Evolutionary conservation across 139 green algal genomes (phyloP), one percentile per base, ranked within the genome.

Genomic region (Chlamydomonas sp.): DNA sequence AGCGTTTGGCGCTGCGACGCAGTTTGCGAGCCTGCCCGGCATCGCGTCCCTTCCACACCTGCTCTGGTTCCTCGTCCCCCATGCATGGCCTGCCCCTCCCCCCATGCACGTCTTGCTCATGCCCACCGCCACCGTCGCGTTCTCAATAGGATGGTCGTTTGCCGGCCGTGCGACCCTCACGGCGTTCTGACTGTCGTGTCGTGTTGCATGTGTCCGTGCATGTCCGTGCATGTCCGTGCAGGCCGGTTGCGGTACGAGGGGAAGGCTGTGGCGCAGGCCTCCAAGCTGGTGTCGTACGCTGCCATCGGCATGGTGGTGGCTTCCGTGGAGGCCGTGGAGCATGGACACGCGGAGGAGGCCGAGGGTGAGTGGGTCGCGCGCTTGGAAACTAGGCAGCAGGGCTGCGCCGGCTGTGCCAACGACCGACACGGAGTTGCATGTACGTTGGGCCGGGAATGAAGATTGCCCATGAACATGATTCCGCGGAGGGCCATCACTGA

Each of bases 191-290:
- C 12, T 71, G 10, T 14, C 66, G 66, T 71, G 12, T 71, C 10
- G 66, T 14, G 10, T 18, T 71, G 9, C 66, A 14, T 71, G 66
- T 71, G 66, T 18, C 10, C 66, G 66, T 71, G 66, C 12, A 71
- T 71, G 66, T 71, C 10, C 12, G 66, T 10, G 9, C 10, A 71
- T 71, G 10, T 71, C 10, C 68, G 20, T 31, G 20, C 84, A 88
- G 84, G 84, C 10, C 75, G 84, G 4, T 4, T 88, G 10, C 84
- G 84, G 4, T 88, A 88, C 75, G 84, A 88, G 18, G 84, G 84
- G 63, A 83, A 83, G 75, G 60, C 84, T 1, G 75, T 18, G 20
- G 31, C 63, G 17, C 58, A 67, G n/a, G 74, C 75, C 1, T 75
- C 58, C 18, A 83, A 83, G 64, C 79, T 88, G 75, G 17, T 77